Conservation (phyloP, 2,329 filamentous ascomycete genomes). For the Alternaria brassicae region DNA sequence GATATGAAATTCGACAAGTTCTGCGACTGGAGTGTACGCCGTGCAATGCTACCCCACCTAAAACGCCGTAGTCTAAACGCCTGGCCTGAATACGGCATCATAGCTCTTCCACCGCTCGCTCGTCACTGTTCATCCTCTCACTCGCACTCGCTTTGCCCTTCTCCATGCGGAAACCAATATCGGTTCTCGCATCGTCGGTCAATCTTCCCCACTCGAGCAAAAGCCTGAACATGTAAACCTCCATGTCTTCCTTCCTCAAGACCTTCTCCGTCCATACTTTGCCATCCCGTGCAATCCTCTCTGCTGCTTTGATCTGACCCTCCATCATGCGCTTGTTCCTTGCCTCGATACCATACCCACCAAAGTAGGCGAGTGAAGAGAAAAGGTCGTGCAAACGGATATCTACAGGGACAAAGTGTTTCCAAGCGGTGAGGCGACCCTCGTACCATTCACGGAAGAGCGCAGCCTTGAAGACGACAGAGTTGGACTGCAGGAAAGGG, state of each 20-base stretch:
- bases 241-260: slow-evolving; percentile 66
- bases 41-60: slow-evolving; percentile 4
- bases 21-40: background rate
- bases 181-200: slow-evolving; percentile 45
- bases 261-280: slow-evolving; percentile 47
- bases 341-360: slow-evolving; percentile 37
- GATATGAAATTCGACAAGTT: background rate
- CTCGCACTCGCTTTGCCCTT: slow-evolving; percentile 15
- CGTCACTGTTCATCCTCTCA: slow-evolving; percentile 4
- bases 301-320: slow-evolving; percentile 34
- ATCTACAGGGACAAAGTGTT: slow-evolving; percentile 82
- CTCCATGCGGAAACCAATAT: slow-evolving; percentile 43
- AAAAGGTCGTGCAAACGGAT: slow-evolving; percentile 75
- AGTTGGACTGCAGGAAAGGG: slow-evolving; percentile 69
- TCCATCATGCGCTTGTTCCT: slow-evolving; percentile 39
- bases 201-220: slow-evolving; percentile 70
- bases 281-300: slow-evolving; percentile 43
- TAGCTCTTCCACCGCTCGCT: background rate
- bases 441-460: slow-evolving; percentile 84
- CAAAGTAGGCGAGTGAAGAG: slow-evolving; percentile 76
- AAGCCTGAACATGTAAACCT: slow-evolving; percentile 79
- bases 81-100: background rate
- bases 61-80: background rate
- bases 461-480: slow-evolving; percentile 73
- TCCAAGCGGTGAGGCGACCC: slow-evolving; percentile 75